phyloP scores from a whole-genome alignment of 75 land plant species.

The Ceratopteris richardii region DNA sequence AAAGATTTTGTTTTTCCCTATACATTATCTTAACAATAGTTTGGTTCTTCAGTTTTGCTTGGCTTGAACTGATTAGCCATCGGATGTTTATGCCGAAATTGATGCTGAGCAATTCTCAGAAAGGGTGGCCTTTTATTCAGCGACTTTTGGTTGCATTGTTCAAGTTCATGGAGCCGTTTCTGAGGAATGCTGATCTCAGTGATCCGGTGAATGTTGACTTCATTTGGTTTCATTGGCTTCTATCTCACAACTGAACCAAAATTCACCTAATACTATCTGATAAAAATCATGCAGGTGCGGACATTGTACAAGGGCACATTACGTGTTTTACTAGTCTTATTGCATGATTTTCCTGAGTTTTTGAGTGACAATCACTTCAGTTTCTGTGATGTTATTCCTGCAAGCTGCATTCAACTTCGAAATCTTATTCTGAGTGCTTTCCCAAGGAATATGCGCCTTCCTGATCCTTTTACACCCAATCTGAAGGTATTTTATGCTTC shows the following conservation, averaged over 20 bases:
- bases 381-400: constrained; percentile 97
- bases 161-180: constrained; percentile 92
- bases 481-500: constrained; percentile 79
- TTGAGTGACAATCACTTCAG: constrained; percentile 97
- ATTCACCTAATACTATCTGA: no score
- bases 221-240: neutral
- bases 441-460: constrained; percentile 96
- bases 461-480: constrained; percentile 97
- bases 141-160: constrained; percentile 78
- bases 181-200: constrained; percentile 85
- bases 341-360: constrained; percentile 98
- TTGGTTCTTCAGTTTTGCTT: constrained; percentile 68
- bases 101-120: constrained; percentile 61
- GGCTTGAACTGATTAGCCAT: constrained; percentile 95
- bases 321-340: constrained; percentile 79
- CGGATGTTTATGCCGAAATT: constrained; percentile 96
- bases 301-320: constrained; percentile 89
- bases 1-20: neutral
- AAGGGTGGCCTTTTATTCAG: constrained; percentile 91
- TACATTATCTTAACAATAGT: neutral
- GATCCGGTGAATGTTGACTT: constrained; percentile 45
- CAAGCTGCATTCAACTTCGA: constrained; percentile 95
- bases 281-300: constrained; percentile 52
- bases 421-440: constrained; percentile 97
- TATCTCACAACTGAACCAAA: neutral